Conservation (phyloP, 1,284 basidiomycete genomes). For the Tremellales sp. region DNA sequence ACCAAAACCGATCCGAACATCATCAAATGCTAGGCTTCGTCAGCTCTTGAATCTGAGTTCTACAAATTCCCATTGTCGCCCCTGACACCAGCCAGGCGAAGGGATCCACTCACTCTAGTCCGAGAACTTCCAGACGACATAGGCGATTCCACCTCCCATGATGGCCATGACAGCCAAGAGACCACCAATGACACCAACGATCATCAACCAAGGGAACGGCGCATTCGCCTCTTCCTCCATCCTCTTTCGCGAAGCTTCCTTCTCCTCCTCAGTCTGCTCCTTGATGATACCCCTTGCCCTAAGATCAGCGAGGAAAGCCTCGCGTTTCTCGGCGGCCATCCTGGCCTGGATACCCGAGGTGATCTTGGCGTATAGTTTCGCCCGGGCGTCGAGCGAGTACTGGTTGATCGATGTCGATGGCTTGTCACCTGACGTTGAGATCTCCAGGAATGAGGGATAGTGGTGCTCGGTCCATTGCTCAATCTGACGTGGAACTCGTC, state of each 20-base stretch:
- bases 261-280: conserved; percentile 13
- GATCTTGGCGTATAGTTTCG: conserved; percentile 31
- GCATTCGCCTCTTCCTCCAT: conserved; percentile 12
- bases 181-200: conserved; percentile 20
- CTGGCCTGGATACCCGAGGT: conserved; percentile 27
- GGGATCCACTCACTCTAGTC: neutral
- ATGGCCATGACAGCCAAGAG: conserved; percentile 25
- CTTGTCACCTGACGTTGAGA: conserved; percentile 45
- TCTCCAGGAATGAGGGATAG: conserved; percentile 75
- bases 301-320: conserved; percentile 32
- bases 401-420: conserved; percentile 47
- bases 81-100: neutral
- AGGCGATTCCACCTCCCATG: conserved; percentile 21
- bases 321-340: conserved; percentile 21
- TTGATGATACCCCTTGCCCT: conserved; percentile 29
- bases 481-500: conserved; percentile 66
- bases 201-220: conserved; percentile 17
- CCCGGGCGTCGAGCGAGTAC: conserved; percentile 57
- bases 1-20: no score
- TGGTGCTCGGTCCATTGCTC: conserved; percentile 87
- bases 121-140: conserved; percentile 20
- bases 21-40: no score
- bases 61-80: neutral
- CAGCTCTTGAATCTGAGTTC: no score
- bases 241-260: conserved; percentile 15